Evolutionary conservation across 1,284 basidiomycete species (phyloP).

Genomic region (Boletus chippewaensis): DNA sequence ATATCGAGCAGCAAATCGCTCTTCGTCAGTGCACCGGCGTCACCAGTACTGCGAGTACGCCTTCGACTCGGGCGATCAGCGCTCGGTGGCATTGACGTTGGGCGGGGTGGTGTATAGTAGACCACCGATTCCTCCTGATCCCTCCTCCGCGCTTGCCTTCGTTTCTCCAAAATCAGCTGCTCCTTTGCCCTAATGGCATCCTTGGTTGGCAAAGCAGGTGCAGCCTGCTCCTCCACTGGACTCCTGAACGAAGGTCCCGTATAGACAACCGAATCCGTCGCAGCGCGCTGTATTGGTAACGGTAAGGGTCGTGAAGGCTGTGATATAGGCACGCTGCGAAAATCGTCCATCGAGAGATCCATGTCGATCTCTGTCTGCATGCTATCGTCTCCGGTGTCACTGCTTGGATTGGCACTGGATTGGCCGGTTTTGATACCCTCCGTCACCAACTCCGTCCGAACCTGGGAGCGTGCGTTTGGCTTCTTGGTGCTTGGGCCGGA

Average conservation of each 20-base stretch:
- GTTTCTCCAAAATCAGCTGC: conserved; percentile 64
- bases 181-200: conserved; percentile 63
- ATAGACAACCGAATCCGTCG: conserved; percentile 41
- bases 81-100: conserved; percentile 26
- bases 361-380: conserved; percentile 36
- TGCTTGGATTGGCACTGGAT: conserved; percentile 25
- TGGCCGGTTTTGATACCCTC: conserved; percentile 31
- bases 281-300: conserved; percentile 38
- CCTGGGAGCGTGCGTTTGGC: conserved; percentile 5
- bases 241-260: conserved; percentile 26
- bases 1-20: conserved; percentile 39
- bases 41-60: conserved; percentile 69
- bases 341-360: conserved; percentile 24
- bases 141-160: conserved; percentile 53
- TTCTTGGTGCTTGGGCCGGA: conserved; percentile 19
- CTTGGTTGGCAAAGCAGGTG: conserved; percentile 45
- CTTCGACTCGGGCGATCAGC: conserved; percentile 49
- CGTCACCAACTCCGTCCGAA: conserved; percentile 30
- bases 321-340: conserved; percentile 10
- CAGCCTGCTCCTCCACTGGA: conserved; percentile 18
- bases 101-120: conserved; percentile 30
- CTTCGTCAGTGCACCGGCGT: conserved; percentile 44
- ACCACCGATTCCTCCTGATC: conserved; percentile 43
- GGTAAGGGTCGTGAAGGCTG: conserved; percentile 12
- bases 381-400: conserved; percentile 34